Evolutionary conservation across 208 protist species (phyloP).

Genomic region (Leishmania martiniquensis): DNA sequence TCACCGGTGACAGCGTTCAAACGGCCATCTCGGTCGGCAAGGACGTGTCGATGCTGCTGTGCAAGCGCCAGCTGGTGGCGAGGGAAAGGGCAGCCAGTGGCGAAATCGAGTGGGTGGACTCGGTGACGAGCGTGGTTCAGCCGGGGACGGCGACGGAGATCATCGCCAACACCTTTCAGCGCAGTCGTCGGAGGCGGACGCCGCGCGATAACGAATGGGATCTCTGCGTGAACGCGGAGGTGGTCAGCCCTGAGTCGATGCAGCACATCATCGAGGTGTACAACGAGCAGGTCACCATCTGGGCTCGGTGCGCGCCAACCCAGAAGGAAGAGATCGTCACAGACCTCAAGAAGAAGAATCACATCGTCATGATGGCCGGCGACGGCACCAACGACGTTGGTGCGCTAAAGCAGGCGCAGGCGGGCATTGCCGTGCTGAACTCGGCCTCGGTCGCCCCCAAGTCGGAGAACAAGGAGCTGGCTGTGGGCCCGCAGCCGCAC

Average conservation of each 20-base stretch:
- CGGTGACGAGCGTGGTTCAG: conserved; percentile 43
- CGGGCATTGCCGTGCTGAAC: conserved; percentile 97
- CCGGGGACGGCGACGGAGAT: conserved; percentile 30
- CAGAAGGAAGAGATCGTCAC: conserved; percentile 92
- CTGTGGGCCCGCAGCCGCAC: conserved; percentile 74
- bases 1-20: conserved; percentile 98
- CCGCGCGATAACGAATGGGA: conserved; percentile 72
- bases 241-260: conserved; percentile 38
- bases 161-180: conserved; percentile 63
- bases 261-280: conserved; percentile 59
- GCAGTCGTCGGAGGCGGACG: conserved; percentile 33
- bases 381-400: conserved; percentile 99
- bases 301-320: conserved; percentile 89
- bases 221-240: conserved; percentile 87
- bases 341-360: conserved; percentile 82
- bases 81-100: conserved; percentile 19
- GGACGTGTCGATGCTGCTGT: conserved; percentile 87
- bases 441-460: conserved; percentile 60
- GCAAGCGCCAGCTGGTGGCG: conserved; percentile 68
- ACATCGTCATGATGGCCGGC: conserved; percentile 93
- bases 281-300: conserved; percentile 87
- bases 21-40: conserved; percentile 97
- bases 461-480: conserved; percentile 34
- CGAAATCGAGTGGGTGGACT: conserved; percentile 67
- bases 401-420: conserved; percentile 99